Evolutionary conservation across 805 yeast species (phyloP), one percentile per base, ranked within the genome.

Genomic region (Kodamaea kakaduensis): DNA sequence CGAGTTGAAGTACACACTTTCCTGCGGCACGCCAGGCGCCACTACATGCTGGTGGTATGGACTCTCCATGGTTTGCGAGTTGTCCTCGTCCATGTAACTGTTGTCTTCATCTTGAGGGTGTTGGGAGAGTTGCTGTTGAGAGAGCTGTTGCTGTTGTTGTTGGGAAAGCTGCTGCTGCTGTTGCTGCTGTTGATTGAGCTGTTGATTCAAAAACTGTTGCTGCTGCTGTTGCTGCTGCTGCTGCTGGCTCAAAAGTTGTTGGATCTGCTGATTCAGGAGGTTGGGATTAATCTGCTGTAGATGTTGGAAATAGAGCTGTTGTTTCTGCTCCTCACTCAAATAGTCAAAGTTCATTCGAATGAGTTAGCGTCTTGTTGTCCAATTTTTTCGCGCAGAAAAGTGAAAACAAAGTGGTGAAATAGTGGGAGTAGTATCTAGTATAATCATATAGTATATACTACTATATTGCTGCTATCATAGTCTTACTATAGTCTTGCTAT

Each of bases 31-130:
- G 8, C 17, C 14, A 9, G 38, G 36, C 18, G 35, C 17, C 9
- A 24, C 30, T 21, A 30, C 31, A 5, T 30, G 38, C 22, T 40
- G 41, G 15, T 28, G 42, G 15, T 34, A 18, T 9, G 32, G 16
- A 9, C 23, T 36, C 18, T 45, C 48, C 37, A 50, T 32, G 37
- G 47, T 40, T n/a, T 48, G 47, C 17, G 52, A 43, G 17, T 56
- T 48, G 42, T 64, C 72, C 31, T 64, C 69, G 15, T 66, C 71
- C 71, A 66, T 65, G 42, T 50, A 64, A 42, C 63, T 54, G 36
- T 52, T 63, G 18, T 52, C 56, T 18, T 36, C 20, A 15, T 57
- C 50, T 18, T 34, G 40, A n/a, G 24, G 27, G 8, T 37, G 20
- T 13, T 28, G 40, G 10, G 40, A 42, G 10, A 32, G 41, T 25